Conservation (phyloP, 805 yeast species). For the Metschnikowia drakensbergensis region DNA sequence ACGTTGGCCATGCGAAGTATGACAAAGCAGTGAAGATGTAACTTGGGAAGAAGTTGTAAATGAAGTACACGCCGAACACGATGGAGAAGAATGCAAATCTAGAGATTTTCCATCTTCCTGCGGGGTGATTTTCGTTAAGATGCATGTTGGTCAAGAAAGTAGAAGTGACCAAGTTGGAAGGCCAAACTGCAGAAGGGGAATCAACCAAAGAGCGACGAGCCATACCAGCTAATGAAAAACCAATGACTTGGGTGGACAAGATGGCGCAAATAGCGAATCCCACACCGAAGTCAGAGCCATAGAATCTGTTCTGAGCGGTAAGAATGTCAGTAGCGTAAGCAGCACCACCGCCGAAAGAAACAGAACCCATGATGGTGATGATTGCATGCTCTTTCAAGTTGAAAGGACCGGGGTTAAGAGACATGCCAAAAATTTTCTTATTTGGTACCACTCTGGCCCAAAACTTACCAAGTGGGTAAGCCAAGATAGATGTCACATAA, state of each 20-base stretch:
- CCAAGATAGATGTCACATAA: conserved; percentile 54
- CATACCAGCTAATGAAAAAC: conserved; percentile 66
- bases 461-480: conserved; percentile 55
- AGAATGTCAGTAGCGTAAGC: conserved; percentile 59
- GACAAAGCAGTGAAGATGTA: conserved; percentile 57
- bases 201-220: conserved; percentile 55
- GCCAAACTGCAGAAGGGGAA: conserved; percentile 72
- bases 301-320: conserved; percentile 48
- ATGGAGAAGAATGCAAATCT: conserved; percentile 17
- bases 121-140: conserved; percentile 47
- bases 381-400: conserved; percentile 60
- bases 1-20: conserved; percentile 58
- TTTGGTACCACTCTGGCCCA: conserved; percentile 41
- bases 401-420: conserved; percentile 58
- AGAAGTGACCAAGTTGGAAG: conserved; percentile 55
- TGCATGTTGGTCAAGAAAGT: conserved; percentile 53
- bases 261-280: conserved; percentile 54
- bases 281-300: conserved; percentile 42
- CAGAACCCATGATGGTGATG: conserved; percentile 51
- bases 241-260: conserved; percentile 58
- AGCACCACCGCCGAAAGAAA: conserved; percentile 39
- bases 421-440: conserved; percentile 29
- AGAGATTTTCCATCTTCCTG: conserved; percentile 57
- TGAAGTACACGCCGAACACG: conserved; percentile 10
- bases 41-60: conserved; percentile 20